phyloP scores from a whole-genome alignment of 352 stramenopile species.

The Blastocystis hominis region DNA sequence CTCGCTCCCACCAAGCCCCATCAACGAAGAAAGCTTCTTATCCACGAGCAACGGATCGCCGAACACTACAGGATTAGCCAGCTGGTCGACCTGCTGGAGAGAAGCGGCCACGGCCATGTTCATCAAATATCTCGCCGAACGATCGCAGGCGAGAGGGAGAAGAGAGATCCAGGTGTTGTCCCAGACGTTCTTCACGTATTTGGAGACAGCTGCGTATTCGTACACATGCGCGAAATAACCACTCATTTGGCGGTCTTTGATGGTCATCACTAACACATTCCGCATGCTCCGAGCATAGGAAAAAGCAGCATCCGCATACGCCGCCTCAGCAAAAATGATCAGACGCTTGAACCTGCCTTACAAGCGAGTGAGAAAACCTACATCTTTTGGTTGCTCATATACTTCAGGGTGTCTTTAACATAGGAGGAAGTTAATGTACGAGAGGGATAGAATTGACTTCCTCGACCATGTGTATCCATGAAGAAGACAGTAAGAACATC shows the following conservation, averaged over 20 bases:
- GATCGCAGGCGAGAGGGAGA: neutral
- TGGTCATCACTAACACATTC: conserved; percentile 2
- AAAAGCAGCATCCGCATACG: conserved; percentile 19
- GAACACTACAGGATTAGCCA: neutral
- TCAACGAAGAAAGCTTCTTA: neutral
- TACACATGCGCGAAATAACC: neutral
- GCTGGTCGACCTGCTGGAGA: neutral
- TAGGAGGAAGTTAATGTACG: neutral
- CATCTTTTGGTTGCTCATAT: neutral
- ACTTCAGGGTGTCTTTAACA: neutral
- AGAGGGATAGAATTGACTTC: neutral
- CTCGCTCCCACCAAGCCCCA: neutral
- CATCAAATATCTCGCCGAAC: neutral
- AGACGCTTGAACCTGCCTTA: neutral
- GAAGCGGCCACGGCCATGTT: neutral
- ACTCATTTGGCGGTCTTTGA: neutral
- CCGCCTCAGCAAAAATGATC: neutral
- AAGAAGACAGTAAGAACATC: neutral
- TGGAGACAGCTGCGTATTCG: neutral
- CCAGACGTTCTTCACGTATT: conserved; percentile 3
- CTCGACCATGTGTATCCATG: conserved; percentile 20
- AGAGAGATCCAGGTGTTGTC: neutral
- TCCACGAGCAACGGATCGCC: neutral
- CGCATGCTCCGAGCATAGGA: neutral
- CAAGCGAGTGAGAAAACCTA: neutral